Percentiles rank a stretch among this genome's conserved stretches.
phyloP scores from a whole-genome alignment of 106 monocot species.

The Hemerocallis citrina region DNA sequence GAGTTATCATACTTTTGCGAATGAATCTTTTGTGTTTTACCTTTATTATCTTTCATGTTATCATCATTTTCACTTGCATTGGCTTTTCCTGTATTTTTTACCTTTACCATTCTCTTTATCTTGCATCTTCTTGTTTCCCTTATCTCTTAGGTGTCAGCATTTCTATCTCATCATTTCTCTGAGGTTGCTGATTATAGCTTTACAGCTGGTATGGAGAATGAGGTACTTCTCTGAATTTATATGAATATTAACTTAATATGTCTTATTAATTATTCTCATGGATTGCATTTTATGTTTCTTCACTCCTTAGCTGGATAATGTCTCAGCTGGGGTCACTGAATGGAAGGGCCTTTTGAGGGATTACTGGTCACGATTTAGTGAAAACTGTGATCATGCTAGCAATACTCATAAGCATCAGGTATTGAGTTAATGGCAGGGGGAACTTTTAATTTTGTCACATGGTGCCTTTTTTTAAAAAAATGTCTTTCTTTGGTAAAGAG shows the following conservation, averaged over 20 bases:
- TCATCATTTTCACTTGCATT: no score
- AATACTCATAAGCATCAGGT: slow-evolving; percentile 58
- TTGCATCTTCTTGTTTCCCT: slow-evolving; percentile 5
- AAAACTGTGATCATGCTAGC: slow-evolving; percentile 59
- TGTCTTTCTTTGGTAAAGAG: neutral
- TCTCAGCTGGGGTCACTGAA: slow-evolving; percentile 83
- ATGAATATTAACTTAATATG: neutral
- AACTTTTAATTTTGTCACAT: neutral
- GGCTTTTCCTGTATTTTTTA: no score
- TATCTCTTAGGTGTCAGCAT: slow-evolving; percentile 58
- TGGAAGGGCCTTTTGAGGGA: slow-evolving; percentile 90
- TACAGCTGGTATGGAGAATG: slow-evolving; percentile 93
- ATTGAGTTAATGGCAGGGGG: neutral
- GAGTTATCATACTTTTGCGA: no score
- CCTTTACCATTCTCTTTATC: no score
- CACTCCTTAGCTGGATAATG: slow-evolving; percentile 80
- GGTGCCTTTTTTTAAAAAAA: neutral
- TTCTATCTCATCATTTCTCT: slow-evolving; percentile 76
- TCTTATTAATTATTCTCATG: neutral
- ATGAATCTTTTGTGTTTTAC: no score
- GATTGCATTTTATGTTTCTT: no score
- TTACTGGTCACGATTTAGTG: slow-evolving; percentile 91
- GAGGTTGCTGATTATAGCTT: slow-evolving; percentile 97
- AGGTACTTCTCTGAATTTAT: slow-evolving; percentile 39
- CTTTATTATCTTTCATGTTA: no score